These are phyloP conservation scores for Geotrichum restrictum DNA, from an alignment of 1,139 yeast genomes.

Conservation along the genomic window DNA sequence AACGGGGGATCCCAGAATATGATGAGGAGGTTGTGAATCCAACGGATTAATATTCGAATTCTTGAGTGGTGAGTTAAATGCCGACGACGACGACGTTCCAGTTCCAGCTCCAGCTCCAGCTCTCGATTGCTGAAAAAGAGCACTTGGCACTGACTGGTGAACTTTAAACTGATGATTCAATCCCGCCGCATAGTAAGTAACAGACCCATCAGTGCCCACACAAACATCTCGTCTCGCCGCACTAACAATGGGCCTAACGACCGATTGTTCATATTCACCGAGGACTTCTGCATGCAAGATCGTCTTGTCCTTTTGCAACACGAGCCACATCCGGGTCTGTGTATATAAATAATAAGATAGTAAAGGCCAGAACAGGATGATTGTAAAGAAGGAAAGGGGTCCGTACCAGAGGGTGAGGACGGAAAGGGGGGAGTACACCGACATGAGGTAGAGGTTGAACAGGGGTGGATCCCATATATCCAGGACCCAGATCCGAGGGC, in stretches of 20 bases:
- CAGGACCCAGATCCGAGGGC: conserved; percentile 49
- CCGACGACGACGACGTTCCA: background rate
- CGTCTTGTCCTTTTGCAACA: conserved; percentile 54
- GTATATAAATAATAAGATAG: conserved; percentile 44
- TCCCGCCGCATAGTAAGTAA: conserved; percentile 42
- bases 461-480: conserved; percentile 58
- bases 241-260: conserved; percentile 58
- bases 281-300: conserved; percentile 59
- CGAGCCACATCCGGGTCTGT: conserved; percentile 46
- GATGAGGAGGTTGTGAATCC: conserved; percentile 12
- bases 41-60: conserved; percentile 6
- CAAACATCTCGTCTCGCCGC: conserved; percentile 54
- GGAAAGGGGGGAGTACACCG: conserved; percentile 58
- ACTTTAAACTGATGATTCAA: conserved; percentile 43
- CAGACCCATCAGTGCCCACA: conserved; percentile 52
- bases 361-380: conserved; percentile 33
- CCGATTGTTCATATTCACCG: conserved; percentile 60
- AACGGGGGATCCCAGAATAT: conserved; percentile 20
- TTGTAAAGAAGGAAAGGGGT: conserved; percentile 42
- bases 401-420: conserved; percentile 44
- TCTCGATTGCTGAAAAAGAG: background rate
- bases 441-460: conserved; percentile 47
- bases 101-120: too few species aligned
- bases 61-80: conserved; percentile 15
- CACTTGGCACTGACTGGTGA: conserved; percentile 43